These are phyloP conservation scores for Blepharisma undulans DNA, from an alignment of 169 alveolate species.

Conservation along the genomic window DNA sequence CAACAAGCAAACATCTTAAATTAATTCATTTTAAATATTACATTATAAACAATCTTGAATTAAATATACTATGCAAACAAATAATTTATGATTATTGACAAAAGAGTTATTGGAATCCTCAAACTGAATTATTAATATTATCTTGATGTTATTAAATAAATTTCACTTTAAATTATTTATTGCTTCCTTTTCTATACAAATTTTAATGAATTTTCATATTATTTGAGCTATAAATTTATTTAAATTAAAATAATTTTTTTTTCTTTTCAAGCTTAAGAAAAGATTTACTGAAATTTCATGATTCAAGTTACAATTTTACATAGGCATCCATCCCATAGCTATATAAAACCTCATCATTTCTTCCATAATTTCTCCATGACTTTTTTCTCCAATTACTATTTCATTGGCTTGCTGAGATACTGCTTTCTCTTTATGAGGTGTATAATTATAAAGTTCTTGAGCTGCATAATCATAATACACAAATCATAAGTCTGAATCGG, in stretches of 20 bases:
- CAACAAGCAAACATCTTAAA: not conserved
- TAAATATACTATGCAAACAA: too few relatives aligned
- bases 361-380: not conserved
- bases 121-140: too few relatives aligned
- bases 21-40: too few relatives aligned
- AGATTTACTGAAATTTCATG: not conserved
- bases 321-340: not conserved
- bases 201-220: too few relatives aligned
- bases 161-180: too few relatives aligned
- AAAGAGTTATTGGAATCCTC: too few relatives aligned
- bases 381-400: not conserved
- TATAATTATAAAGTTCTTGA: not conserved
- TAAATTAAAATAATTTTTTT: too few relatives aligned
- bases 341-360: not conserved
- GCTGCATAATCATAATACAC: conserved; percentile 12
- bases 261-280: too few relatives aligned
- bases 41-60: not conserved
- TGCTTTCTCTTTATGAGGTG: not conserved
- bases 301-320: not conserved
- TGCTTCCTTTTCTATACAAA: too few relatives aligned
- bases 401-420: not conserved
- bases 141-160: too few relatives aligned
- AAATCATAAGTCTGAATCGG: not conserved
- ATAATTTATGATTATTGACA: too few relatives aligned
- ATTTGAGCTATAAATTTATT: not conserved